These are phyloP conservation scores for Starmera dryadoides DNA, from an alignment of 805 yeast genomes.

Conservation along the genomic window DNA sequence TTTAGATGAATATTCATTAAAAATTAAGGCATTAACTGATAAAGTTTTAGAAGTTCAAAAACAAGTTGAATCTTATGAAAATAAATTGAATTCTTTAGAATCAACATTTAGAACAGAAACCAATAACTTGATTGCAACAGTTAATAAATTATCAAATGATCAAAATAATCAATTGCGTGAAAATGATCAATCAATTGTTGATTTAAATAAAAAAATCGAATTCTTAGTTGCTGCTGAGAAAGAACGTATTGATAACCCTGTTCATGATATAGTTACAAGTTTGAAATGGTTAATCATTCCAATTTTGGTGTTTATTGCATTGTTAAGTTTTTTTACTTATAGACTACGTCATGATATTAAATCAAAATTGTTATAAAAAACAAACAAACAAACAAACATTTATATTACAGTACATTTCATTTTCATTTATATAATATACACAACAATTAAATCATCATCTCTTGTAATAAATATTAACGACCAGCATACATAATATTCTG, in stretches of 20 bases:
- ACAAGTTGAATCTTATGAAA: conserved; percentile 1
- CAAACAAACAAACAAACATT: conserved; percentile 23
- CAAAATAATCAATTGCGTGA: conserved; percentile 17
- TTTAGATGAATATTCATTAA: conserved; percentile 12
- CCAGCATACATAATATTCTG: no score
- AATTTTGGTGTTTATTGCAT: conserved; percentile 18
- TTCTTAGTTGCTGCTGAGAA: conserved; percentile 17
- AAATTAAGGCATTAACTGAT: conserved; percentile 5
- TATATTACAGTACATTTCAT: no score
- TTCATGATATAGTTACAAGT: conserved; percentile 17
- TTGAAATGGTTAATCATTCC: conserved; percentile 21
- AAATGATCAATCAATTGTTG: conserved; percentile 13
- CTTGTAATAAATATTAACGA: no score
- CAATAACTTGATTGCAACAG: conserved; percentile 1
- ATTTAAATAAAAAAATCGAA: conserved; percentile 12
- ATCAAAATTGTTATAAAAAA: conserved; percentile 44
- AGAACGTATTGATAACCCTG: conserved; percentile 12
- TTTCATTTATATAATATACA: no score
- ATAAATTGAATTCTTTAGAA: conserved; percentile 3
- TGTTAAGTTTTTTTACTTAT: conserved; percentile 39
- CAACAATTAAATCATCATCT: no score
- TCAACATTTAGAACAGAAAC: conserved; percentile 2
- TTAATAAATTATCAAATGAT: conserved; percentile 14
- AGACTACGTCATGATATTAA: conserved; percentile 56
- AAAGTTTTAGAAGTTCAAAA: not conserved